Evolutionary conservation across 768 basidiomycete species (phyloP), one percentile per base, ranked within the genome.

Genomic region (Mycena maculata): DNA sequence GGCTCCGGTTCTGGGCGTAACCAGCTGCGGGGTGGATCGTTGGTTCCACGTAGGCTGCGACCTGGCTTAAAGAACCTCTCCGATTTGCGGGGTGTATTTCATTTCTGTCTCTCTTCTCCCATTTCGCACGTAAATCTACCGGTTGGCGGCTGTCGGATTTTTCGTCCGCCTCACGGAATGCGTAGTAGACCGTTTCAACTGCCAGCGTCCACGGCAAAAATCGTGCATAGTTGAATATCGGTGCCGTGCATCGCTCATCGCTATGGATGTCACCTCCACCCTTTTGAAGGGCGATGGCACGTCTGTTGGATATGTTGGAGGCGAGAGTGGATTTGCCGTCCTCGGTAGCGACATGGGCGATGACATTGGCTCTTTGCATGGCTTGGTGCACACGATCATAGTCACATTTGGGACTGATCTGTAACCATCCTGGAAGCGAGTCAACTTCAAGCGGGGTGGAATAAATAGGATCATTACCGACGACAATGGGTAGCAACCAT

Each of bases 381-480:
- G 80, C 81, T 13, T 69, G 65, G 27, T 52, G 44, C 13, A 84
- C 67, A 4, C 80, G 80, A 1, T 31, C 33, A 9, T 72, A 72
- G 65, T 83, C 79, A 42, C 79, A 84, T 73, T 83, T 84, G 0
- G 83, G 84, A 3, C 80, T 79, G 13, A 84, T 74, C 47, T 79
- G 74, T 22, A 85, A 71, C 83, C 84, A 85, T 2, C 83, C 82
- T 13, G 80, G 20, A 83, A 78, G 9, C 83, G 69, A 0, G 81
- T 79, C 8, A 83, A 44, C 13, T 80, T 81, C 81, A n/a, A 85
- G 74, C 41, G 16, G 13, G 28, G 25, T 20, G 25, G 22, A 44
- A 23, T 36, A 41, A n/a, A 38, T 38, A 18, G 81, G 80, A 83
- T 13, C 33, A 20, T 38, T 54, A 68, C 67, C 67, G 20, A 68